Evolutionary conservation across 2,329 filamentous ascomycete species (phyloP).

Genomic region (Sarocladium strictum): DNA sequence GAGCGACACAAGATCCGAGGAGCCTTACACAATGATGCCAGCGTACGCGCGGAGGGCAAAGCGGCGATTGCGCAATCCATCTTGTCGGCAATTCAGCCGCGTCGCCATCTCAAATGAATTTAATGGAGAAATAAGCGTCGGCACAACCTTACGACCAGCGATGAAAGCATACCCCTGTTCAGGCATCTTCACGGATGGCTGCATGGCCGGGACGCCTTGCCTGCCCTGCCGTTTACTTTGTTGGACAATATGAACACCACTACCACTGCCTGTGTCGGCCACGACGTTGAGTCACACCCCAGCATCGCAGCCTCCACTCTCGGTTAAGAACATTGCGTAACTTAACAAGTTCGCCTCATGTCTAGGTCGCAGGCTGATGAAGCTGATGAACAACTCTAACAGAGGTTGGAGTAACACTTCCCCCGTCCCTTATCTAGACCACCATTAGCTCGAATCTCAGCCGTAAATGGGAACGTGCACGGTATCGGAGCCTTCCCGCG

Average conservation of each 20-base stretch:
- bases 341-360: background rate
- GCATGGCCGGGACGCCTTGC: background rate
- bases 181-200: background rate
- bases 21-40: slow-evolving; percentile 53
- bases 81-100: slow-evolving; percentile 14
- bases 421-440: background rate
- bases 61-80: slow-evolving; percentile 39
- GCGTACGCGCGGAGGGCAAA: slow-evolving; percentile 39
- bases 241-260: no score
- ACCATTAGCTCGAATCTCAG: background rate
- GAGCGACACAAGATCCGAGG: slow-evolving; percentile 36
- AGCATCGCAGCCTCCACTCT: no score
- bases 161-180: background rate
- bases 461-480: background rate
- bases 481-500: background rate
- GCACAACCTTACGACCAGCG: background rate
- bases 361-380: background rate
- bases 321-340: no score
- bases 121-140: background rate
- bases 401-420: background rate
- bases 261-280: no score
- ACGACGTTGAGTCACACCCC: no score
- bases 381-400: background rate
- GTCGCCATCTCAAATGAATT: background rate
- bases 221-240: no score